phyloP scores from a whole-genome alignment of 441 rosid genomes.

The Brassica hybrid region DNA sequence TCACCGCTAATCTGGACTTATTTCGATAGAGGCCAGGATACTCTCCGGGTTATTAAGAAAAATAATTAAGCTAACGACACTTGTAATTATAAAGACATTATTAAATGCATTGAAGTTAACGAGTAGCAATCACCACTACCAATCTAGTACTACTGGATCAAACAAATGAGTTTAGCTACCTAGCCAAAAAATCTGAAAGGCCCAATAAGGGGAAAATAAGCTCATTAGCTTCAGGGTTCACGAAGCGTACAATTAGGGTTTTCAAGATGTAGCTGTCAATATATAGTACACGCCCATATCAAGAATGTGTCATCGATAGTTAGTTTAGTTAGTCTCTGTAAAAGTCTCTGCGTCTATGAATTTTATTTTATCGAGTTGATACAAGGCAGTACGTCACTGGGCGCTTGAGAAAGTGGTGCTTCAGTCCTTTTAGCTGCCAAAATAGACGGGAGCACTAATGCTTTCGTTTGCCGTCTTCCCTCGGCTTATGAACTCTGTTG shows the following conservation, averaged over 20 bases:
- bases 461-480: slow-evolving; percentile 36
- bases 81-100: neutral
- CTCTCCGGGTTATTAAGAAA: no score
- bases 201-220: slow-evolving; percentile 17
- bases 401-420: slow-evolving; percentile 46
- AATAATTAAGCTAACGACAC: no score
- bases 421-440: slow-evolving; percentile 49
- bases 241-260: slow-evolving; percentile 33
- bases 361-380: neutral
- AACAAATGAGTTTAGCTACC: neutral
- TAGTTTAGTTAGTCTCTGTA: neutral
- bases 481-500: slow-evolving; percentile 44
- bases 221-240: slow-evolving; percentile 7
- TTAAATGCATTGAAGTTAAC: neutral
- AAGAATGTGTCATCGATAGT: neutral
- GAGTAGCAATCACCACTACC: neutral
- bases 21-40: no score
- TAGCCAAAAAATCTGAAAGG: neutral
- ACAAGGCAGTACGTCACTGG: slow-evolving; percentile 44
- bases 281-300: neutral
- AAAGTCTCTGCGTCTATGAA: neutral
- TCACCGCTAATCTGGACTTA: no score
- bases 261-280: slow-evolving; percentile 28
- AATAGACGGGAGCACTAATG: slow-evolving; percentile 37
- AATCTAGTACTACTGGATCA: neutral